A percentile compares a stretch with the other conserved stretches of the same genome.
phyloP scores from a whole-genome alignment of 2,329 filamentous ascomycete species.

The Phialophora tarda region DNA sequence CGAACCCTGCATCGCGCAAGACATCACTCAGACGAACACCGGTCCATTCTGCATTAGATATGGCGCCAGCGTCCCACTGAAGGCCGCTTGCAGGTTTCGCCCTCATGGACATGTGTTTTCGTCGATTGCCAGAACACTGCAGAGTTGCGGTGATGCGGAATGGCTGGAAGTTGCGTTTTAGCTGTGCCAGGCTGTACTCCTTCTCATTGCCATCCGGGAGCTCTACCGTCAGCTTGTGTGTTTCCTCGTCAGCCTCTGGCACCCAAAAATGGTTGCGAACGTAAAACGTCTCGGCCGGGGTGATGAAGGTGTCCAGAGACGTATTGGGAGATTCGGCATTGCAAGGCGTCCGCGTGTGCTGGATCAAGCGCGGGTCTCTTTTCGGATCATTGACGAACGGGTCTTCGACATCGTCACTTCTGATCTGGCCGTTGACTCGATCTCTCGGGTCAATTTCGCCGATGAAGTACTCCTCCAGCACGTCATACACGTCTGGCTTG shows the following conservation, averaged over 20 bases:
- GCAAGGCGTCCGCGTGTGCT: constrained; percentile 61
- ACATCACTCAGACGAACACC: constrained; percentile 63
- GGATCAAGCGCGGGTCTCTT: constrained; percentile 59
- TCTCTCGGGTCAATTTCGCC: constrained; percentile 66
- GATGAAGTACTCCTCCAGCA: constrained; percentile 68
- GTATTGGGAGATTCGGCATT: constrained; percentile 66
- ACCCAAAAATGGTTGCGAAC: constrained; percentile 70
- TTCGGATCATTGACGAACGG: constrained; percentile 59
- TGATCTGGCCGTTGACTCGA: constrained; percentile 62
- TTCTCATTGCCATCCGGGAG: constrained; percentile 60
- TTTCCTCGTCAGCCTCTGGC: constrained; percentile 51
- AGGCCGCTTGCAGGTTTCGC: constrained; percentile 61
- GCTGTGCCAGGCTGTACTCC: constrained; percentile 60
- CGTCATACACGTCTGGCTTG: constrained; percentile 66
- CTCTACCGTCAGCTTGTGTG: constrained; percentile 60
- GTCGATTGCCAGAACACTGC: constrained; percentile 67
- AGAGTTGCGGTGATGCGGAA: constrained; percentile 62
- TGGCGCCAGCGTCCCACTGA: constrained; percentile 65
- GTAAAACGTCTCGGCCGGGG: constrained; percentile 63
- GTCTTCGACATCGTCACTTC: constrained; percentile 48
- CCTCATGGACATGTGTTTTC: constrained; percentile 63
- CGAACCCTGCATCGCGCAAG: constrained; percentile 61
- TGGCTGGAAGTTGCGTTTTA: constrained; percentile 57
- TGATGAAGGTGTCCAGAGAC: constrained; percentile 59
- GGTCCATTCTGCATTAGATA: constrained; percentile 65